Base-by-base conservation (phyloP, 1,284 basidiomycete species). In the Cryptococcus wingfieldii region DNA sequence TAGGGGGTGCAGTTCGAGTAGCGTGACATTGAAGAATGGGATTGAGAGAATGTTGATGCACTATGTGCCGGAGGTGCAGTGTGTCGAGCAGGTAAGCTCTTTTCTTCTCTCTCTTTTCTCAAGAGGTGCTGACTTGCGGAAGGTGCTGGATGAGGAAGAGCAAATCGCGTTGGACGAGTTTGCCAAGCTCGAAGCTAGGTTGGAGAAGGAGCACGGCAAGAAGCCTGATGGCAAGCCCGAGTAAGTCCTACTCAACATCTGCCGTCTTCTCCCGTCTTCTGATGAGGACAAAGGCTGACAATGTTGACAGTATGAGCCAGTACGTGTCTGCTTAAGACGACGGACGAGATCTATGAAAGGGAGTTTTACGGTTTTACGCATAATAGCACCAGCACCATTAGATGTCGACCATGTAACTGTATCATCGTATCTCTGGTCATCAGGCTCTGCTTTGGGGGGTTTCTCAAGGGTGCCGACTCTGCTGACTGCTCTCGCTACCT, bases 41-140 rank as follows among this genome's bases (percentile, higher is more conserved):
- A 95, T 97, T 54, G 96, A 98, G 80, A 82, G 95, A 59, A 98
- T 98, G 96, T 80, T 98, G 68, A 95, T 91, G 90, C 95, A 98
- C 77, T 98, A 98, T 70, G 90, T 98, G 54, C 95, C 95, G 6
- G 94, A 98, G 77, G 95, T 98, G 37, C 88, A 95, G 76, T 86
- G 85, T n/a, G 93, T 98, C 6, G 90, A 97, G 70, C 93, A 98
- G 84, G 90, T 88, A 60, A 72, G 81, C 74, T 13, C 19, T 18
- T n/a, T 34, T 23, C 19, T 44, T 25, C 45, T 31, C 54, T 37
- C 45, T 51, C 54, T 46, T 49, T n/a, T 27, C 19, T 51, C 27
- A 47, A 4, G 25, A 50, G 39, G 53, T 45, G 50, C 59, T 48
- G 5, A 28, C 31, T 47, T 18, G 31, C 25, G 6, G 3, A 47